These are phyloP conservation scores for Shiraia sp. DNA, from an alignment of 2,329 filamentous ascomycete species.

Conservation along the genomic window DNA sequence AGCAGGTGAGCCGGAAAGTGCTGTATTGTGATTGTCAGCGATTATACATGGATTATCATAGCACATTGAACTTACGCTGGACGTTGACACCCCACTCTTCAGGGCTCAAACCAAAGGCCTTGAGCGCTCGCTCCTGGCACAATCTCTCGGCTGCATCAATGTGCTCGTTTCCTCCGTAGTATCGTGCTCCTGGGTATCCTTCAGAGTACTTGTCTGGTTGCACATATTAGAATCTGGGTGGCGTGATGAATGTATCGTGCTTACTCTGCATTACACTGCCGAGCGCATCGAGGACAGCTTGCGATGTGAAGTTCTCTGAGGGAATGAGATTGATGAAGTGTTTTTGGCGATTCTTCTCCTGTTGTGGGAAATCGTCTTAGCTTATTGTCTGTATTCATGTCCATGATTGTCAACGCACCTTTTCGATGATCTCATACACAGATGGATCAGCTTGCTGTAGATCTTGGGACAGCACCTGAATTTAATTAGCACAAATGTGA, in stretches of 20 bases:
- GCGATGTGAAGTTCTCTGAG: constrained; percentile 98
- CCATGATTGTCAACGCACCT: constrained; percentile 58
- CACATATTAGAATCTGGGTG: constrained; percentile 26
- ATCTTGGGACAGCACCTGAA: constrained; percentile 75
- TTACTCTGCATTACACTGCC: constrained; percentile 60
- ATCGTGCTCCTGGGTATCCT: constrained; percentile 95
- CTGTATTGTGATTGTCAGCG: constrained; percentile 49
- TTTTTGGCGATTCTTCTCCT: constrained; percentile 96
- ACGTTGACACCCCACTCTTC: constrained; percentile 99
- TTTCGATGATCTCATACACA: constrained; percentile 87
- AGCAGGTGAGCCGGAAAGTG: constrained; percentile 77
- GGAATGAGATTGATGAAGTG: constrained; percentile 99
- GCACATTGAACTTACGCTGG: constrained; percentile 63
- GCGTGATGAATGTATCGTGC: constrained; percentile 64
- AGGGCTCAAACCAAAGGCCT: constrained; percentile 83
- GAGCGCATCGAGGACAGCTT: constrained; percentile 95
- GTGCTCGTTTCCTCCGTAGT: constrained; percentile 99
- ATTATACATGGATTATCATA: not conserved
- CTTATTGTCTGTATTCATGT: constrained; percentile 10
- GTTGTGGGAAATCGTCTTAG: constrained; percentile 20
- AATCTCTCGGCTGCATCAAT: constrained; percentile 95
- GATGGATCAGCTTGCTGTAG: constrained; percentile 84
- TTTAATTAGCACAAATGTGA: too few relatives aligned
- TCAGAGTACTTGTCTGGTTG: constrained; percentile 93
- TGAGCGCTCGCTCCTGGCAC: constrained; percentile 91